Evolutionary conservation across 805 yeast species (phyloP), one percentile per base, ranked within the genome.

Genomic region (Yarrowia sp.): DNA sequence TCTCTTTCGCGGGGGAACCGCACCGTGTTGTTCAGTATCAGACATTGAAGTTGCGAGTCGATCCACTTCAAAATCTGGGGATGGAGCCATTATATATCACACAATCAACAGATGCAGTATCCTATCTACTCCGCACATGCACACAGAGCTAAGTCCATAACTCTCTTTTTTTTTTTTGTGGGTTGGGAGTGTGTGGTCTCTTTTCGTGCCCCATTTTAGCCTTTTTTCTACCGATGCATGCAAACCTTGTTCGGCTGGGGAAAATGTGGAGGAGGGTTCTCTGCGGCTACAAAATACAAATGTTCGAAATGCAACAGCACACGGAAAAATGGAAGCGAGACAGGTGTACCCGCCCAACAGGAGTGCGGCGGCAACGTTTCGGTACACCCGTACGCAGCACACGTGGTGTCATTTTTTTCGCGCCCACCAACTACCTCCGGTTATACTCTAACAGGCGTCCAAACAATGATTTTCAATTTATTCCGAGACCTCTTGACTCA

Each of bases 1-100:
- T 36, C 86, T 71, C 70, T 83, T 83, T 33, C 86, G 75, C 13
- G 76, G 76, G 11, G 72, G 69, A 10, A 69, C 45, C 36, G 57
- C 47, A 33, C 51, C 64, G 50, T 42, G 45, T 38, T 55, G 61
- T 55, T 55, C 61, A 55, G 61, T 55, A 41, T 55, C 61, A 41
- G 61, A 55, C 61, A 55, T 55, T 55, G 45, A 31, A 28, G 61
- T 55, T 31, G 45, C 45, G 61, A 55, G 28, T 41, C 45, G 42
- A 31, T 55, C 47, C 31, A 4, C 14, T 2, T 11, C 38, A 1
- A 4, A 31, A 18, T 31, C 61, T 39, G 47, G 47, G 61, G 61
- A 39, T 41, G 61, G 38, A 36, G 47, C 47, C 47, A 41, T 55
- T 55, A 55, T 55, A 51, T 51, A 48, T 48, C 55, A 48, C 28